phyloP scores from a whole-genome alignment of 2,329 filamentous ascomycete species.

The Aspergillus fijiensis region DNA sequence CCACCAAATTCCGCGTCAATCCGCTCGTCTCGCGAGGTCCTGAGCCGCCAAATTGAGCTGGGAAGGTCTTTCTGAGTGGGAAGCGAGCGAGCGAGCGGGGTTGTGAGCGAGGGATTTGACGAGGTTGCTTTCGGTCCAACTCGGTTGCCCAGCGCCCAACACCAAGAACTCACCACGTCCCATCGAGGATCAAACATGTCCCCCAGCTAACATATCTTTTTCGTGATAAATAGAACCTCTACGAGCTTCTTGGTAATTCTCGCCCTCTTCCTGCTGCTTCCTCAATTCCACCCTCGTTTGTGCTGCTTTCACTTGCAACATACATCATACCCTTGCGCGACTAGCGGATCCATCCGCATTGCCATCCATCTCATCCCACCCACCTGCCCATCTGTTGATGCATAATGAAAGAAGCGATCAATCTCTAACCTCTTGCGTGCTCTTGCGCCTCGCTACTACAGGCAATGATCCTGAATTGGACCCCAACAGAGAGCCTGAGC shows the following conservation, averaged over 20 bases:
- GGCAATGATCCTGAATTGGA: slow-evolving; percentile 70
- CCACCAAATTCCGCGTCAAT: neutral
- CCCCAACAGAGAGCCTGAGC: slow-evolving; percentile 71
- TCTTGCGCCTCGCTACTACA: slow-evolving; percentile 35
- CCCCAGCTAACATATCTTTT: slow-evolving; percentile 38
- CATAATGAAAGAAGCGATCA: slow-evolving; percentile 17
- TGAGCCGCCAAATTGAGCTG: neutral
- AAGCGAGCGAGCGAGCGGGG: slow-evolving; percentile 5
- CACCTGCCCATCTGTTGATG: neutral
- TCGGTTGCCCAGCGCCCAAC: neutral
- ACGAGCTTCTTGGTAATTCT: slow-evolving; percentile 90
- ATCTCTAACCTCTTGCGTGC: slow-evolving; percentile 32
- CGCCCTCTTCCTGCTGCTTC: slow-evolving; percentile 21
- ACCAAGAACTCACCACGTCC: neutral
- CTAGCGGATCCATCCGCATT: neutral
- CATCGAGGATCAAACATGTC: neutral
- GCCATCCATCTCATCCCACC: neutral
- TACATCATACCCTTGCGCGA: neutral
- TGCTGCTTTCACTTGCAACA: neutral
- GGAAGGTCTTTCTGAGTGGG: neutral
- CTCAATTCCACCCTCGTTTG: neutral
- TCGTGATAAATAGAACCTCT: slow-evolving; percentile 71
- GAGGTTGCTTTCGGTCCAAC: neutral
- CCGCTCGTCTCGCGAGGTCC: neutral
- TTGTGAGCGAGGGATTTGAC: slow-evolving; percentile 2